A percentile compares a stretch with the other conserved stretches of the same genome.
These are phyloP conservation scores for Bassia scoparia DNA, from an alignment of 148 eudicot genomes.

Conservation along the genomic window DNA sequence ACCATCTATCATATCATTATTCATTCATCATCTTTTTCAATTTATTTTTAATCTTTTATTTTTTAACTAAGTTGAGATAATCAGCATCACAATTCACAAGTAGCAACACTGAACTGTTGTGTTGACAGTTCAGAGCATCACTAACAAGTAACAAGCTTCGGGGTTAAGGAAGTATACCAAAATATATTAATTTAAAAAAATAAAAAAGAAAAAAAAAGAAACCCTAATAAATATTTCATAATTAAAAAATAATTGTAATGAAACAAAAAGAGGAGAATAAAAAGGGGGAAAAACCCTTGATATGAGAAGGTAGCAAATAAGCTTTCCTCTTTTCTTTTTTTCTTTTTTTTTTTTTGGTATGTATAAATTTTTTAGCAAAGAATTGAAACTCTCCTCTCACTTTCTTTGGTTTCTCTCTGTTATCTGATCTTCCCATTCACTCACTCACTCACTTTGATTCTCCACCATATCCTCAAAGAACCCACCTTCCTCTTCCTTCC, in stretches of 20 bases:
- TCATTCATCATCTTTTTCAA: neutral
- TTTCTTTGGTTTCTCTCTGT: constrained; percentile 30
- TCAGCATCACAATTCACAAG: constrained; percentile 14
- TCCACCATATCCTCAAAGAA: constrained; percentile 49
- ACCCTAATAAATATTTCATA: constrained; percentile 6
- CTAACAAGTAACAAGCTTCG: constrained; percentile 36
- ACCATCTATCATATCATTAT: constrained; percentile 23
- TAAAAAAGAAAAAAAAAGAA: neutral
- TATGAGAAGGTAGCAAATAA: constrained; percentile 18
- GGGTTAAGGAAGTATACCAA: constrained; percentile 29
- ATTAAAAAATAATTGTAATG: constrained; percentile 4
- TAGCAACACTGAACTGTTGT: constrained; percentile 10
- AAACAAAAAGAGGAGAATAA: constrained; percentile 29
- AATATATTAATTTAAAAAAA: neutral
- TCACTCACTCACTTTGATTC: constrained; percentile 44
- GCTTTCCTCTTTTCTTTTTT: constrained; percentile 16
- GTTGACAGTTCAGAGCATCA: constrained; percentile 42
- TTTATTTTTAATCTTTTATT: neutral
- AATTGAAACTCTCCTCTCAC: constrained; percentile 22
- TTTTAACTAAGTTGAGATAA: neutral
- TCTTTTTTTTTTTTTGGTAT: neutral
- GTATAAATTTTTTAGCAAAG: neutral
- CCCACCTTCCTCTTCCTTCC: constrained; percentile 13
- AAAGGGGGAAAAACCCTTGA: constrained; percentile 29
- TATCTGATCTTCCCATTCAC: constrained; percentile 28